phyloP scores from a whole-genome alignment of 495 filamentous ascomycete genomes.

The Aspergillus sclerotiicarbonarius region DNA sequence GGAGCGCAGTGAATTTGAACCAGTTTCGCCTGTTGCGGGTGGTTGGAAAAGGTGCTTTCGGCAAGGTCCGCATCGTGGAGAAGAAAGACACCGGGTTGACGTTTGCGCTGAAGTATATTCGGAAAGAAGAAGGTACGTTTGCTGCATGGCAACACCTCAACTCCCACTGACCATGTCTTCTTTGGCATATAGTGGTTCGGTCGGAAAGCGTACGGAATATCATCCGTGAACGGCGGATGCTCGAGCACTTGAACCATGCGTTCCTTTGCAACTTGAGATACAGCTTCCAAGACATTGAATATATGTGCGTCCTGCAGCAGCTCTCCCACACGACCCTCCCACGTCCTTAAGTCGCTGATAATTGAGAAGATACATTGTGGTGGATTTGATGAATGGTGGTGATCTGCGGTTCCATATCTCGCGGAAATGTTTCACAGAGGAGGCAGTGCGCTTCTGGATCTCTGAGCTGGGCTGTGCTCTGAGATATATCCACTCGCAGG shows the following conservation, averaged over 20 bases:
- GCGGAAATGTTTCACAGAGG: constrained; percentile 95
- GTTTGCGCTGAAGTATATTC: constrained; percentile 96
- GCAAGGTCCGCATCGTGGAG: constrained; percentile 97
- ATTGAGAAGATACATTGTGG: constrained; percentile 79
- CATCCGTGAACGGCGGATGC: constrained; percentile 93
- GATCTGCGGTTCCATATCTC: constrained; percentile 98
- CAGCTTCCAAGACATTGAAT: constrained; percentile 98
- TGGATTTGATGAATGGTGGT: constrained; percentile 97
- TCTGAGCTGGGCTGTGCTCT: constrained; percentile 90
- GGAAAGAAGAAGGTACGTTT: constrained; percentile 91
- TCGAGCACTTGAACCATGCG: constrained; percentile 95
- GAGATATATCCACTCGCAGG: constrained; percentile 85
- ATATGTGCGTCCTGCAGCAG: constrained; percentile 66
- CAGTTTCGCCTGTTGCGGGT: constrained; percentile 94
- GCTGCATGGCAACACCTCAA: background rate
- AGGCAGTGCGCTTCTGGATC: constrained; percentile 95
- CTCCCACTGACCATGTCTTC: background rate
- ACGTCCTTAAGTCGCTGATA: constrained; percentile 21
- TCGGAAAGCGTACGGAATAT: constrained; percentile 98
- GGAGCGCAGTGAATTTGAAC: constrained; percentile 79
- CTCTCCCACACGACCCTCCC: background rate
- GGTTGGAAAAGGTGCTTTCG: constrained; percentile 96
- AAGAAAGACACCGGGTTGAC: constrained; percentile 91
- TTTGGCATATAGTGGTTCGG: constrained; percentile 68
- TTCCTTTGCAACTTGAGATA: constrained; percentile 98